Conservation (phyloP, 139 green algal species). For the Chlorella sp. region DNA sequence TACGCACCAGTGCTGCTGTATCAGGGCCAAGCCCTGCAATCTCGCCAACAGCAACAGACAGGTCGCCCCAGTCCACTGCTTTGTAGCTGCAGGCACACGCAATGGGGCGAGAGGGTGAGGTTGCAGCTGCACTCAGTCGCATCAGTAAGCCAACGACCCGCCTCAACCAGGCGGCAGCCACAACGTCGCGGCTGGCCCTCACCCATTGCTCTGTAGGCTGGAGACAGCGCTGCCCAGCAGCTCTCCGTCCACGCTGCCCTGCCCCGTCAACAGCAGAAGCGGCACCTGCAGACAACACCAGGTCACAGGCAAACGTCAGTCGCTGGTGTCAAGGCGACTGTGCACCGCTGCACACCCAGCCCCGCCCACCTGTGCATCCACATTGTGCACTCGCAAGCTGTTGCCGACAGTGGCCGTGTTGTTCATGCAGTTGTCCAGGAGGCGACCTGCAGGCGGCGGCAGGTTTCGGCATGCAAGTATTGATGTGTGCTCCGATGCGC, state of each 20-base stretch:
- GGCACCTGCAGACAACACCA: not conserved
- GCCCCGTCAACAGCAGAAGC: not conserved
- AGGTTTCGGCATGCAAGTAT: no score
- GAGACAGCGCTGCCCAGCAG: not conserved
- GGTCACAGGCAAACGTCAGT: not conserved
- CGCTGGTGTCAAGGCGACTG: not conserved
- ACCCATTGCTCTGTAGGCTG: not conserved
- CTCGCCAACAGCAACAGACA: not conserved
- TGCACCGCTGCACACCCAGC: not conserved
- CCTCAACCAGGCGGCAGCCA: no score
- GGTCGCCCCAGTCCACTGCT: not conserved
- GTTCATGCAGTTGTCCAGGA: conserved; percentile 18
- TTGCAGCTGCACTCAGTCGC: no score
- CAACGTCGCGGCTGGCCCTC: not conserved
- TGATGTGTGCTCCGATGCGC: no score
- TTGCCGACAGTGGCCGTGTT: conserved; percentile 11
- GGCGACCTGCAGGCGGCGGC: not conserved
- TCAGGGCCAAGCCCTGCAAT: not conserved
- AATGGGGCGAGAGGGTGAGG: not conserved
- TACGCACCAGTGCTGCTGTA: not conserved
- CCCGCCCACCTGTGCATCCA: not conserved
- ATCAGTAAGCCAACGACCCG: no score
- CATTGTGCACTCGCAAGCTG: not conserved
- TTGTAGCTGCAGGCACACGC: conserved; percentile 1
- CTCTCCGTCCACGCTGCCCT: not conserved